A percentile compares a stretch with the other conserved stretches of the same genome.
Conservation (phyloP, 2,329 filamentous ascomycete species). For the Metarhizium robertsii region DNA sequence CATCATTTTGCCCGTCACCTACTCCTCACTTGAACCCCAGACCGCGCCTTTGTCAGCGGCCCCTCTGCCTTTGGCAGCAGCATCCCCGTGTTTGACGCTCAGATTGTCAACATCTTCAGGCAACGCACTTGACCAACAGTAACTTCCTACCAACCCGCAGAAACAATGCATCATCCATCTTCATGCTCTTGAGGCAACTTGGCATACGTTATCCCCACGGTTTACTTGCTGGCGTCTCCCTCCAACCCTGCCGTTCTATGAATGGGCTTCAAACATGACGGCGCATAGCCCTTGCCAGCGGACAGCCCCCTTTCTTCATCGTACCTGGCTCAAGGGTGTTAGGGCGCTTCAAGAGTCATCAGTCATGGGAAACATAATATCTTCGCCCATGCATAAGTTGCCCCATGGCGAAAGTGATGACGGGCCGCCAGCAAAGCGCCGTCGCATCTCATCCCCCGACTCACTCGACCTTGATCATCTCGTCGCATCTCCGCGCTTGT, state of each 20-base stretch:
- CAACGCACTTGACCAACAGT: background rate
- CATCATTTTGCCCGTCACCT: background rate
- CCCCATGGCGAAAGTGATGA: conserved; percentile 26
- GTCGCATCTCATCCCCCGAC: conserved; percentile 34
- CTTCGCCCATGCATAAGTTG: conserved; percentile 26
- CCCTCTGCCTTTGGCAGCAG: background rate
- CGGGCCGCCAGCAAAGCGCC: conserved; percentile 38
- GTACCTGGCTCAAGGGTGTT: conserved; percentile 42
- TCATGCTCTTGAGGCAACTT: conserved; percentile 5
- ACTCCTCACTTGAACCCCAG: background rate
- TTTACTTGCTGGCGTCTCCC: background rate
- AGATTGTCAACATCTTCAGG: conserved; percentile 1
- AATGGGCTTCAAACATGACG: conserved; percentile 36
- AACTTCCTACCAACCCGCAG: background rate
- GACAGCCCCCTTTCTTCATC: conserved; percentile 44
- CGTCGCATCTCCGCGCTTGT: conserved; percentile 19
- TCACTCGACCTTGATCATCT: conserved; percentile 22
- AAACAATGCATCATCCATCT: conserved; percentile 8
- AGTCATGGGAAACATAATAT: conserved; percentile 35
- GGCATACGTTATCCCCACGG: background rate
- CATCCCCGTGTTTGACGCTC: background rate
- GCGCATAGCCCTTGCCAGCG: conserved; percentile 35
- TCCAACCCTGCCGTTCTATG: conserved; percentile 17
- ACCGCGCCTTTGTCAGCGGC: background rate
- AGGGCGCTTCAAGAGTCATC: conserved; percentile 29